Percentiles rank a stretch among this genome's conserved stretches.
Evolutionary conservation across 1,284 basidiomycete genomes (phyloP).

Genomic region (Golubevia pallescens): DNA sequence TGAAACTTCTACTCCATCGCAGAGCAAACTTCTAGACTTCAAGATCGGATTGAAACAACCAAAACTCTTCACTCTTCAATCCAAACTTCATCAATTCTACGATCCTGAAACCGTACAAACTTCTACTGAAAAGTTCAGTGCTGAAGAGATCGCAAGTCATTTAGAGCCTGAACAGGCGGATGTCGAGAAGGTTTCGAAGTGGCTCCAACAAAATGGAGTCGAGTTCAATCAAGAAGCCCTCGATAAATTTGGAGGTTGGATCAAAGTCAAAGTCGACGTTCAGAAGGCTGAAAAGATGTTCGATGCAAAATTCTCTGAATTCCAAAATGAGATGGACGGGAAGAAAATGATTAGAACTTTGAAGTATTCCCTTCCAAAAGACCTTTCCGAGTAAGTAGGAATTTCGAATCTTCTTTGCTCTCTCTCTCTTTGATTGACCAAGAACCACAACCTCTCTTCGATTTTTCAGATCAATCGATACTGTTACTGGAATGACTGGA

Average conservation of each 20-base stretch:
- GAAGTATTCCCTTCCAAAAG: constrained; percentile 35
- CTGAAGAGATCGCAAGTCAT: not conserved
- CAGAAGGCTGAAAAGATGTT: constrained; percentile 40
- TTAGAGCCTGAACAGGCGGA: not conserved
- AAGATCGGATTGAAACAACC: not conserved
- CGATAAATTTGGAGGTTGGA: constrained; percentile 20
- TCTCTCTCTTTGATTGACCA: constrained; percentile 18
- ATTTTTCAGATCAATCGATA: constrained; percentile 1
- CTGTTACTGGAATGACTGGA: not conserved
- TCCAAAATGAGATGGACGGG: constrained; percentile 36
- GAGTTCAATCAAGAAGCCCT: not conserved
- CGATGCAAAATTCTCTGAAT: constrained; percentile 36
- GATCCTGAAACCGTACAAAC: not conserved
- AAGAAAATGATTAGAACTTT: constrained; percentile 29
- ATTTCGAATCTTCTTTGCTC: constrained; percentile 35
- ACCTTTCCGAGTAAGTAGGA: constrained; percentile 34
- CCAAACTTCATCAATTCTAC: not conserved
- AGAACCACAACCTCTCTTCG: constrained; percentile 10
- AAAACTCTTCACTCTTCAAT: not conserved
- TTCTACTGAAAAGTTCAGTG: not conserved
- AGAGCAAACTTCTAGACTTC: not conserved
- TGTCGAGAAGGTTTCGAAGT: not conserved
- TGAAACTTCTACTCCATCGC: not conserved
- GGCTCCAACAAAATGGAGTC: not conserved
- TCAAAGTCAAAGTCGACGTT: constrained; percentile 33